phyloP scores from a whole-genome alignment of 768 basidiomycete species.

The Phylloporus sp. region DNA sequence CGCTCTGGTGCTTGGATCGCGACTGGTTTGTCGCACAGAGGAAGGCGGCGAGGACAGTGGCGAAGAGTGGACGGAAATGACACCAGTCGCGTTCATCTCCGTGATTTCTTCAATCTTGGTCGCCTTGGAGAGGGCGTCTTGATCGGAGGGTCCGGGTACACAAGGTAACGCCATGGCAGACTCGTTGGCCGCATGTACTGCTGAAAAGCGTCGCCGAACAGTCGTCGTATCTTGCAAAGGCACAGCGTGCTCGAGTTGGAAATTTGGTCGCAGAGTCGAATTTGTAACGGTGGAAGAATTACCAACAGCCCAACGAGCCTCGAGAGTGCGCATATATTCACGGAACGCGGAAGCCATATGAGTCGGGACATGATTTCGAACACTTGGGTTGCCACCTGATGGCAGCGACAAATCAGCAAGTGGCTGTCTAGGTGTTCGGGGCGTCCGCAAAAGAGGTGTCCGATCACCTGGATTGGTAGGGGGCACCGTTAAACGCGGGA shows the following conservation, averaged over 20 bases:
- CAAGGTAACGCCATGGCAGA: background rate
- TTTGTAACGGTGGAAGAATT: background rate
- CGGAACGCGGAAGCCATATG: background rate
- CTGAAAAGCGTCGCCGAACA: background rate
- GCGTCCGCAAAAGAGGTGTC: constrained; percentile 3
- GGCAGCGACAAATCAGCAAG: constrained; percentile 16
- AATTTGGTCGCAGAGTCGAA: background rate
- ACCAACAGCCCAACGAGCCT: background rate
- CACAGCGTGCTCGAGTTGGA: background rate
- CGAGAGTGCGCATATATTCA: constrained; percentile 11
- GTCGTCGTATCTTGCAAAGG: background rate
- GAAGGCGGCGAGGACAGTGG: constrained; percentile 13
- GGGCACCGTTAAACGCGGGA: constrained; percentile 8
- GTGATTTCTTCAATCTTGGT: constrained; percentile 19
- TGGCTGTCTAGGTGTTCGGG: constrained; percentile 16
- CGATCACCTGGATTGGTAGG: background rate
- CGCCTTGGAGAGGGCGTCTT: constrained; percentile 4
- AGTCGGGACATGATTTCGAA: background rate
- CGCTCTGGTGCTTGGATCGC: background rate
- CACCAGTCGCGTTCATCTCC: background rate
- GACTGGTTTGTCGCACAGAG: background rate
- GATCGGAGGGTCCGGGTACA: background rate
- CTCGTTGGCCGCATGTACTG: background rate
- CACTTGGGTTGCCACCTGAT: background rate
- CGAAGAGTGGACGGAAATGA: constrained; percentile 15